These are phyloP conservation scores for Paradendryphiella salina DNA, from an alignment of 2,329 filamentous ascomycete species.

Conservation along the genomic window DNA sequence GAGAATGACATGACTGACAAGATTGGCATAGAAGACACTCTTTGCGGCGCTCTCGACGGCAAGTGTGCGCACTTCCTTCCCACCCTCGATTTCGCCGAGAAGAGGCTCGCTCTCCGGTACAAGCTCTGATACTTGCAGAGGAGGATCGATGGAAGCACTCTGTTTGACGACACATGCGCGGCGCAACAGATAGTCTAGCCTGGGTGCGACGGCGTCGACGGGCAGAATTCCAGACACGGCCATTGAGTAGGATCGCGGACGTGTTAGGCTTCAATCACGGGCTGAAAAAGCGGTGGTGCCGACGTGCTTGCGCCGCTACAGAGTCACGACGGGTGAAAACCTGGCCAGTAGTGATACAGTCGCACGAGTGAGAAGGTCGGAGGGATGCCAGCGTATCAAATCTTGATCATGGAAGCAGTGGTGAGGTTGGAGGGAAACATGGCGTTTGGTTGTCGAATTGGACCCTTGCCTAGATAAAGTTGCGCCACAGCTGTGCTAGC, in stretches of 20 bases:
- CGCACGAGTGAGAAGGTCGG: not conserved
- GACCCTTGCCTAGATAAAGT: slow-evolving; percentile 14
- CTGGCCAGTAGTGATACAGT: not conserved
- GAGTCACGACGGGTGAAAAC: not conserved
- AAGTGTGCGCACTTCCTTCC: slow-evolving; percentile 61
- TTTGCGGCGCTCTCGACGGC: slow-evolving; percentile 83
- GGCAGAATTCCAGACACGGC: slow-evolving; percentile 30
- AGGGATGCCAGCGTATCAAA: not conserved
- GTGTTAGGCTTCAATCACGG: slow-evolving; percentile 10
- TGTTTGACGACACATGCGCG: slow-evolving; percentile 49
- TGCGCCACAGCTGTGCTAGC: slow-evolving; percentile 15
- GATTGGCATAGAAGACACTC: slow-evolving; percentile 74
- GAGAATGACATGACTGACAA: slow-evolving; percentile 60
- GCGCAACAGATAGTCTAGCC: slow-evolving; percentile 48
- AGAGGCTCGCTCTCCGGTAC: slow-evolving; percentile 35
- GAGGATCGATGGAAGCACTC: slow-evolving; percentile 50
- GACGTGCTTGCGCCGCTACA: not conserved
- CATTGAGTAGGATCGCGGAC: slow-evolving; percentile 25
- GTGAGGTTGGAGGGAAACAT: slow-evolving; percentile 4
- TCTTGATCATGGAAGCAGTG: not conserved
- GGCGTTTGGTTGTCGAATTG: slow-evolving; percentile 10
- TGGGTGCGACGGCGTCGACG: slow-evolving; percentile 33
- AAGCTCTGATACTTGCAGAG: slow-evolving; percentile 49
- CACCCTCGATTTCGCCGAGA: slow-evolving; percentile 28
- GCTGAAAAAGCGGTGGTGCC: slow-evolving; percentile 1